Percentiles rank a stretch among this genome's conserved stretches.
phyloP scores from a whole-genome alignment of 176 grass and related monocot species.

The Aegilops tauschii region DNA sequence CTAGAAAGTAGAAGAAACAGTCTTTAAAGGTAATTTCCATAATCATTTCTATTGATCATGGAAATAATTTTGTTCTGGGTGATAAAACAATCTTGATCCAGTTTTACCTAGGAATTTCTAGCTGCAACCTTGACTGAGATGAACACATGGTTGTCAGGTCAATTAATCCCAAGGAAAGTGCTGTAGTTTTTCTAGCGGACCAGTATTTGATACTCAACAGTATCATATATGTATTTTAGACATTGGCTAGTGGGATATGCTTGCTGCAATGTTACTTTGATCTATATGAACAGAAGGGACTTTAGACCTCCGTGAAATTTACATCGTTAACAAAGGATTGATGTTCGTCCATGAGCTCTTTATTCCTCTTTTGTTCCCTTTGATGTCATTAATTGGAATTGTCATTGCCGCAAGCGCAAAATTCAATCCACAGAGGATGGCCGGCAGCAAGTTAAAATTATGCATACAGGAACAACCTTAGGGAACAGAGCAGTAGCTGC shows the following conservation, averaged over 20 bases:
- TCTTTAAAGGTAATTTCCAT: conserved; percentile 14
- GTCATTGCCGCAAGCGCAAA: background rate
- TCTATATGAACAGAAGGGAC: background rate
- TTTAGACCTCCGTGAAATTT: background rate
- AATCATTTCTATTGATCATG: conserved; percentile 6
- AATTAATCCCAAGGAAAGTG: background rate
- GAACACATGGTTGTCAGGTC: background rate
- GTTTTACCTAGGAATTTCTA: conserved; percentile 1
- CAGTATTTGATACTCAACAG: background rate
- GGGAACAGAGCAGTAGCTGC: background rate
- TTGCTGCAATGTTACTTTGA: background rate
- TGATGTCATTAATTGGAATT: background rate
- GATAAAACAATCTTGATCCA: background rate
- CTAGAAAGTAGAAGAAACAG: background rate
- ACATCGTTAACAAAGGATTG: conserved; percentile 10
- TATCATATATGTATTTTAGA: conserved; percentile 16
- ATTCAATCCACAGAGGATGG: background rate
- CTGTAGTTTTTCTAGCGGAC: background rate
- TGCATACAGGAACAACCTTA: conserved; percentile 1
- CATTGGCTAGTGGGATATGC: background rate
- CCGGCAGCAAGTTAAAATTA: background rate
- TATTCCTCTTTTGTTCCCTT: background rate
- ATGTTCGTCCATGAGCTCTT: background rate
- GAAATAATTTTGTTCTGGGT: conserved; percentile 5
- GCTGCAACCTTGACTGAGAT: conserved; percentile 10